Percentiles rank a stretch among this genome's conserved stretches.
Evolutionary conservation across 1,284 basidiomycete genomes (phyloP).

Genomic region (Blastosporella zonata): DNA sequence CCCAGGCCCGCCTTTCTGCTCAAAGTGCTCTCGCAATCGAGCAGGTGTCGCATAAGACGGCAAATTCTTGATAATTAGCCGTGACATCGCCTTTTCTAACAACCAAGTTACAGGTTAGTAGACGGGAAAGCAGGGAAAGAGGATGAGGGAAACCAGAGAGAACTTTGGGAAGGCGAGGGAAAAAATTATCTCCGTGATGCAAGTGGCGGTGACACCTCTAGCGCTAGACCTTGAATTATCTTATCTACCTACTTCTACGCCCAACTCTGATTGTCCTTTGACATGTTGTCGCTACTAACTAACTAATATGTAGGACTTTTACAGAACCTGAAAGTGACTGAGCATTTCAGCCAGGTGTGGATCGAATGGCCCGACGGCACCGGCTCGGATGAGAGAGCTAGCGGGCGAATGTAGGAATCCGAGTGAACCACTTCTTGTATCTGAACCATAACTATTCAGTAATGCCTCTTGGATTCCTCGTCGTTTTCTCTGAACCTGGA

Average conservation of each 20-base stretch:
- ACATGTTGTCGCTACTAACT: too few relatives aligned
- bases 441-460: not conserved
- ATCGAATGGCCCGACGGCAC: conserved; percentile 1
- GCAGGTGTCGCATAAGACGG: conserved; percentile 71
- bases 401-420: too few relatives aligned
- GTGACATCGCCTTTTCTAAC: conserved; percentile 62
- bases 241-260: too few relatives aligned
- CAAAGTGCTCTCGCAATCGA: conserved; percentile 70
- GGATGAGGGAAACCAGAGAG: conserved; percentile 15
- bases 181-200: not conserved
- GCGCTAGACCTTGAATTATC: too few relatives aligned
- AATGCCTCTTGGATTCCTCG: conserved; percentile 43
- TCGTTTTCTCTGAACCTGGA: conserved; percentile 42
- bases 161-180: conserved; percentile 20
- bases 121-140: not conserved
- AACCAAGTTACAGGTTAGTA: not conserved
- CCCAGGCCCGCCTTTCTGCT: conserved; percentile 57
- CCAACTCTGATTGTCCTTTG: too few relatives aligned
- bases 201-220: too few relatives aligned
- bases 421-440: too few relatives aligned
- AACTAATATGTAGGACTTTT: too few relatives aligned
- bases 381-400: not conserved
- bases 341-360: too few relatives aligned
- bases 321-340: too few relatives aligned
- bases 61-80: conserved; percentile 89